Base-by-base conservation (phyloP, 2,329 filamentous ascomycete genomes). In the Monilinia polystroma region DNA sequence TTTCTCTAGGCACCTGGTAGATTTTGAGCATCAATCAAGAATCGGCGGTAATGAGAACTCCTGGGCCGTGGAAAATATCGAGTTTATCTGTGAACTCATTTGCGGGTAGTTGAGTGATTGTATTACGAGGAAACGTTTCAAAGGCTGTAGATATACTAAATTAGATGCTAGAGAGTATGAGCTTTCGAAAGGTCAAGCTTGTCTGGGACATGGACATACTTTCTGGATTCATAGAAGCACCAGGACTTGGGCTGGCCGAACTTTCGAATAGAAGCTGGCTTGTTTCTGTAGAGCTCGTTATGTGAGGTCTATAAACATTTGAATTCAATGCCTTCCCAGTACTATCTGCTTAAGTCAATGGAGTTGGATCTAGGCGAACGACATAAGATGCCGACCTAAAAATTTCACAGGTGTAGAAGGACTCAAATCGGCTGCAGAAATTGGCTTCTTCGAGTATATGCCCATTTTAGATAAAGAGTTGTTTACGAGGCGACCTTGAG, bases 1-100 rank as follows among this genome's bases (percentile, higher is more conserved):
- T 59, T 26, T 16, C 41, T 64, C 67, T 67, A 1, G 68, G 64
- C 16, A 69, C 16, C 10, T 1, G n/a, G 58, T 63, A 23, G 23
- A 23, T n/a, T 51, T 63, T 56, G n/a, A 26, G 5, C 10, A 11
- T 4, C n/a, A 51, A 14, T 18, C 14, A n/a, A 0, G 16, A 26
- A 7, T 23, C 55, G 1, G 67, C 57, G n/a, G 35, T 23, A 32
- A 70, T 54, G 4, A 35, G 53, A 4, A 70, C 55, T 43, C 53
- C 53, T 23, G 68, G 63, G 4, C 66, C 45, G 3, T 32, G 49
- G 18, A 54, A 70, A 2, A 69, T 54, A 7, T 43, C 11, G 35
- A 47, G 47, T 45, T 10, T 63, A 8, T 18, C 45, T 10, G 35
- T 41, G 23, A 43, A 56, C 11, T 56, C 35, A 23, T 41, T 43